phyloP scores from a whole-genome alignment of 2,329 filamentous ascomycete genomes.

The Diplocarpon mali region DNA sequence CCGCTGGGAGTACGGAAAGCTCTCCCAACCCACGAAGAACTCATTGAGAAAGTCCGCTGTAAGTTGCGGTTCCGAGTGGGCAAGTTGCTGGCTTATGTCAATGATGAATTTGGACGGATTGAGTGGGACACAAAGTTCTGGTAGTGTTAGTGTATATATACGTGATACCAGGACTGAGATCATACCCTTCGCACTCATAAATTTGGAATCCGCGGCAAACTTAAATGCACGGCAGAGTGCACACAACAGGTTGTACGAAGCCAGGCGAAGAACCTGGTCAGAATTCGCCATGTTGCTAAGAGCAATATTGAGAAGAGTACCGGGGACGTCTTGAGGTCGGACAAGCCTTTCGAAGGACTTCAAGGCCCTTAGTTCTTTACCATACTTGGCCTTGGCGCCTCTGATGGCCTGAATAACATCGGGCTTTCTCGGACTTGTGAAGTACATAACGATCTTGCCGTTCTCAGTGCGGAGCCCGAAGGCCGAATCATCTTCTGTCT shows the following conservation, averaged over 20 bases:
- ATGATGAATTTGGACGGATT: constrained; percentile 55
- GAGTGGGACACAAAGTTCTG: constrained; percentile 51
- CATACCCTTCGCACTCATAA: constrained; percentile 51
- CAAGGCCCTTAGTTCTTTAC: constrained; percentile 48
- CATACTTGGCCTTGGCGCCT: constrained; percentile 50
- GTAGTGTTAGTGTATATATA: constrained; percentile 6
- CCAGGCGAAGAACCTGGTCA: constrained; percentile 47
- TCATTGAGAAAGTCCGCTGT: constrained; percentile 62
- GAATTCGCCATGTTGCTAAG: constrained; percentile 54
- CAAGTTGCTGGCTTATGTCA: constrained; percentile 52
- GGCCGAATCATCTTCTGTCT: constrained; percentile 54
- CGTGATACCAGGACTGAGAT: background rate
- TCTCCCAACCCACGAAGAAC: constrained; percentile 63
- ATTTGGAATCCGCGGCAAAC: constrained; percentile 48
- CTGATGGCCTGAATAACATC: constrained; percentile 55
- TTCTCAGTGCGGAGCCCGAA: constrained; percentile 59
- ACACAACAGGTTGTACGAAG: constrained; percentile 57
- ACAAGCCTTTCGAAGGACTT: constrained; percentile 56
- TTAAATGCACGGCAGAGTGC: constrained; percentile 58
- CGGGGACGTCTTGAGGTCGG: constrained; percentile 58
- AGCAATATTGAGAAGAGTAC: constrained; percentile 56
- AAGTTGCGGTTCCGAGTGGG: constrained; percentile 52
- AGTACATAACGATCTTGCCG: constrained; percentile 62
- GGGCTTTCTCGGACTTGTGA: constrained; percentile 52
- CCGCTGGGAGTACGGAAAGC: constrained; percentile 55